These are phyloP conservation scores for Wickerhamomyces chaumierensis DNA, from an alignment of 805 yeast genomes.

Conservation along the genomic window DNA sequence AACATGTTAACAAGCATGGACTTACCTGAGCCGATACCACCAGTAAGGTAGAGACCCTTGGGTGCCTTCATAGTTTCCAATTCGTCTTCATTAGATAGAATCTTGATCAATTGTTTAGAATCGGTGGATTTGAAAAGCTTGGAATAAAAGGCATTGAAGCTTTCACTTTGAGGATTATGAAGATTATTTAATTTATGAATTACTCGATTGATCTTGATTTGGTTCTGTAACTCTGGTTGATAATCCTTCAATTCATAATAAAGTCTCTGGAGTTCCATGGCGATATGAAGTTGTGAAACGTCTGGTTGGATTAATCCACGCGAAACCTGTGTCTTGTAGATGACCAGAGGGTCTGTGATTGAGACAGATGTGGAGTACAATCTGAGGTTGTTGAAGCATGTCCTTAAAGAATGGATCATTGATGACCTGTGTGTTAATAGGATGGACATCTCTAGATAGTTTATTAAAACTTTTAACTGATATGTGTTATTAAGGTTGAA, in stretches of 20 bases:
- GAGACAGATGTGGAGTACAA: conserved; percentile 19
- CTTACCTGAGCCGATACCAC: conserved; percentile 68
- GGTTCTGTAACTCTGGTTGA: conserved; percentile 25
- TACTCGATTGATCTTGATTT: conserved; percentile 13
- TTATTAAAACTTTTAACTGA: too few relatives aligned
- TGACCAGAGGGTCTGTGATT: conserved; percentile 51
- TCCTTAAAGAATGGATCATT: too few relatives aligned
- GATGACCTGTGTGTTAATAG: too few relatives aligned
- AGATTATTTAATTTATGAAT: conserved; percentile 19
- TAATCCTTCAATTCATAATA: conserved; percentile 50
- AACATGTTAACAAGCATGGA: conserved; percentile 66
- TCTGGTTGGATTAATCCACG: conserved; percentile 44
- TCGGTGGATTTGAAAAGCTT: conserved; percentile 3
- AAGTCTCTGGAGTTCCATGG: conserved; percentile 49
- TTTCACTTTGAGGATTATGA: too few relatives aligned
- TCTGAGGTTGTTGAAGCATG: too few relatives aligned
- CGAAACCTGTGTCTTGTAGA: conserved; percentile 42
- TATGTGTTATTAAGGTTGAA: too few relatives aligned
- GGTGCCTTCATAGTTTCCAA: conserved; percentile 43
- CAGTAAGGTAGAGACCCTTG: conserved; percentile 51
- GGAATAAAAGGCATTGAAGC: too few relatives aligned
- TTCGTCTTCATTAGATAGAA: conserved; percentile 52
- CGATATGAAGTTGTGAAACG: conserved; percentile 48
- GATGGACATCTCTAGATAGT: too few relatives aligned
- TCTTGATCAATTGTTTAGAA: conserved; percentile 30